Evolutionary conservation across 148 eudicot species (phyloP), one percentile per base, ranked within the genome.

Genomic region (Pouteria glomerata): DNA sequence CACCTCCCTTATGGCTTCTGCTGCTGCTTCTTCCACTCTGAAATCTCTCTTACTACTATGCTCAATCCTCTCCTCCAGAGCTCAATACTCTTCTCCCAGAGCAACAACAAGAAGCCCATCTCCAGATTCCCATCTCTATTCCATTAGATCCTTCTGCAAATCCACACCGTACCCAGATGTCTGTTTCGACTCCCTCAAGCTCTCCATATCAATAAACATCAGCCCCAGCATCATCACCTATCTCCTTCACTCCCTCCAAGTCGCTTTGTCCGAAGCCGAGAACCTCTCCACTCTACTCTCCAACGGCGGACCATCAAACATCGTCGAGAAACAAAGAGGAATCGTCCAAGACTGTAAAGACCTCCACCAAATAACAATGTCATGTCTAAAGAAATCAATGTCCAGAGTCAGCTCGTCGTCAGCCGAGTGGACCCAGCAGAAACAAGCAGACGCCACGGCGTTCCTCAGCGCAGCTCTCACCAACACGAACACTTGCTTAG

Each of bases 401-500:
- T 71, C 89, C 39, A 65, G 80, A 53, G 48, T 88, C 50, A 73
- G 47, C 24, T 66, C 70, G 11, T 66, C 70, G 11, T 23, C 77
- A 1, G 58, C 70, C 48, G 74, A 73, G 53, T 74, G 47, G 57
- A 79, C 51, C 11, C n/a, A n/a, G n/a, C n/a, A n/a, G n/a, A 69
- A 76, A 19, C 14, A 85, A 51, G 74, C 67, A 15, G 94, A 87
- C 73, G 88, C 90, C 3, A 79, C 80, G 57, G 73, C 88, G 3
- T 80, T 84, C 63, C 85, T 96, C 0, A 85, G 86, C 53, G 99
- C 94, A 45, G 87, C 97, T 39, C 80, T 92, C 7, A 90, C 97
- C 13, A 96, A 92, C 76, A 92, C 80, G 78, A 79, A 66, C 69
- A 96, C 99, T 1, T 96, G 99, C 77, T 80, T 92, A 52, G 99